Evolutionary conservation across 2,329 filamentous ascomycete species (phyloP).

Genomic region (Exophiala bonariae): DNA sequence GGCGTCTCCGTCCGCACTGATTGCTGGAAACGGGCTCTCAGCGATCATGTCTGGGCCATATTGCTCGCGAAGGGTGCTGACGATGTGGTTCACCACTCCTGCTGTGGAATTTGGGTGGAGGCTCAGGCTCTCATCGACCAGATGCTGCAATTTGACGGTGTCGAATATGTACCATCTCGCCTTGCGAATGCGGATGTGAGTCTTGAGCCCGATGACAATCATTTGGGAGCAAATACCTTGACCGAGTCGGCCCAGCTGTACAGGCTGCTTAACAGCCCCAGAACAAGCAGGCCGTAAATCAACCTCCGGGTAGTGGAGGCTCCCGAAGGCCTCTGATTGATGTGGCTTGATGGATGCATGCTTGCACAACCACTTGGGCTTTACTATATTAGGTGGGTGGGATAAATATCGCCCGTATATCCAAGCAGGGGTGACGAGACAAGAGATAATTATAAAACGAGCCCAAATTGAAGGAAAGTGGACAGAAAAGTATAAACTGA

Average conservation of each 20-base stretch:
- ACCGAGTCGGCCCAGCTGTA: slow-evolving; percentile 12
- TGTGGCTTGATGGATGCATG: too few relatives aligned
- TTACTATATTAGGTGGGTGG: too few relatives aligned
- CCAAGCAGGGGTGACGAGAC: too few relatives aligned
- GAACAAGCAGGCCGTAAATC: slow-evolving; percentile 1
- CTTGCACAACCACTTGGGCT: too few relatives aligned
- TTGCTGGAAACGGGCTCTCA: slow-evolving; percentile 12
- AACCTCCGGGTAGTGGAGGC: slow-evolving; percentile 1
- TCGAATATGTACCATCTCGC: slow-evolving; percentile 28
- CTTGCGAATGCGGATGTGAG: neutral
- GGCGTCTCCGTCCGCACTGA: neutral
- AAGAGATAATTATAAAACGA: too few relatives aligned
- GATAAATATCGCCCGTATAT: too few relatives aligned
- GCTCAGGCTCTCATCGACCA: slow-evolving; percentile 24
- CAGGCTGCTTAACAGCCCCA: slow-evolving; percentile 4
- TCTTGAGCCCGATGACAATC: too few relatives aligned
- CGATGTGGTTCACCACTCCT: slow-evolving; percentile 64
- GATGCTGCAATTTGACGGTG: slow-evolving; percentile 23
- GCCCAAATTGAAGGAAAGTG: too few relatives aligned
- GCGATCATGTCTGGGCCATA: slow-evolving; percentile 29
- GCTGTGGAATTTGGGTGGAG: slow-evolving; percentile 46
- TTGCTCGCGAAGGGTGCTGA: slow-evolving; percentile 54
- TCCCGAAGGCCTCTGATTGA: too few relatives aligned
- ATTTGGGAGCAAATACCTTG: slow-evolving; percentile 2
- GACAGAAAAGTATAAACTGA: too few relatives aligned